A percentile compares a stretch with the other conserved stretches of the same genome.
Evolutionary conservation across 2,329 filamentous ascomycete species (phyloP).

Genomic region (Metarhizium sp.): DNA sequence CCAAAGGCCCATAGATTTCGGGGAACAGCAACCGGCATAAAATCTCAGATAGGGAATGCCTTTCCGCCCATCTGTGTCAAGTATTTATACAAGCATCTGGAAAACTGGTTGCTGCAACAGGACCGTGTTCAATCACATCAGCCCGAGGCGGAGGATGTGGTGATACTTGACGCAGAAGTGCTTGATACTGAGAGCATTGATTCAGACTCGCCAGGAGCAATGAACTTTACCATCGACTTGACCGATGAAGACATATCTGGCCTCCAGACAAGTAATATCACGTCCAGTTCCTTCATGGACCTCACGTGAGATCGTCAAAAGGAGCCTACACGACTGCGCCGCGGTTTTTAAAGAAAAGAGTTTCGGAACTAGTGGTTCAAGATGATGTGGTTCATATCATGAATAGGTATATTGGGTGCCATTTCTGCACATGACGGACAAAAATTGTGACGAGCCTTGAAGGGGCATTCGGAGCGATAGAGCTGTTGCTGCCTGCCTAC

Average conservation of each 20-base stretch:
- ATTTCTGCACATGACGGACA: too few relatives aligned
- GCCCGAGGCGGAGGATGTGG: conserved; percentile 10
- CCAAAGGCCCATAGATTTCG: conserved; percentile 50
- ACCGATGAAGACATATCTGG: not conserved
- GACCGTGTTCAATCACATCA: conserved; percentile 26
- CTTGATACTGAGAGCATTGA: conserved; percentile 10
- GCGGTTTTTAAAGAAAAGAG: not conserved
- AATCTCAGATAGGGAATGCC: conserved; percentile 68
- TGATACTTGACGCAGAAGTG: conserved; percentile 12
- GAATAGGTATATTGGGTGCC: too few relatives aligned
- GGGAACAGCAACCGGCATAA: conserved; percentile 29
- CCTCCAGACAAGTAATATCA: not conserved
- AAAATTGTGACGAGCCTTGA: too few relatives aligned
- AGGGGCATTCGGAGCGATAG: too few relatives aligned
- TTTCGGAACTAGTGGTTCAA: too few relatives aligned
- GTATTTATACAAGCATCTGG: conserved; percentile 38
- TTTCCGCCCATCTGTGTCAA: conserved; percentile 55
- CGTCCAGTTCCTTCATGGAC: not conserved
- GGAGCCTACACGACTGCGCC: not conserved
- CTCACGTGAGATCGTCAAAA: not conserved
- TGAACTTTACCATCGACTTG: not conserved
- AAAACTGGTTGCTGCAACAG: conserved; percentile 32
- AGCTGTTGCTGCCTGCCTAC: too few relatives aligned
- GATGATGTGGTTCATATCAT: too few relatives aligned
- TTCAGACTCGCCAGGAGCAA: not conserved